Conservation (phyloP, 1,284 basidiomycete genomes). For the Cutaneotrichosporon mucoides region DNA sequence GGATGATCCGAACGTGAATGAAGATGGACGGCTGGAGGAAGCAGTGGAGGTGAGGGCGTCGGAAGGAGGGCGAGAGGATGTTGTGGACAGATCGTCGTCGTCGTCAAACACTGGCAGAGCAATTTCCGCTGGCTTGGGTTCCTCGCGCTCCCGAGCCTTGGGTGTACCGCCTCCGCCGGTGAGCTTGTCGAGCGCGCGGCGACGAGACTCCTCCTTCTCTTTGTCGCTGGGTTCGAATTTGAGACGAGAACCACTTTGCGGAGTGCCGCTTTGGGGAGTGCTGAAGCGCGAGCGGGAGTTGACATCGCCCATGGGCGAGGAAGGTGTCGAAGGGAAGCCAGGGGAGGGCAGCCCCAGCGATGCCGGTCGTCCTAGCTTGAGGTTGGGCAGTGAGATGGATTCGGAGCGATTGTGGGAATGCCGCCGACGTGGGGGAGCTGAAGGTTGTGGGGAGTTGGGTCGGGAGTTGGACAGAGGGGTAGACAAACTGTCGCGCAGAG, state of each 20-base stretch:
- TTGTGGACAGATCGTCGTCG: conserved; percentile 33
- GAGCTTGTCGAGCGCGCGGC: conserved; percentile 43
- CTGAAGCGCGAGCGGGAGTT: conserved; percentile 12
- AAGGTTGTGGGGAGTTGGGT: conserved; percentile 15
- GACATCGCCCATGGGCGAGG: conserved; percentile 25
- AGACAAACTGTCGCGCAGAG: not conserved
- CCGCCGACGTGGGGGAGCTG: conserved; percentile 19
- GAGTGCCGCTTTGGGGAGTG: not conserved
- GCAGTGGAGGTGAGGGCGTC: conserved; percentile 26
- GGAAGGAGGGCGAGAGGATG: conserved; percentile 33
- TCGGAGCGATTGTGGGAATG: conserved; percentile 47
- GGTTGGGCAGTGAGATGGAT: conserved; percentile 45
- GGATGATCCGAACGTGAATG: conserved; percentile 20
- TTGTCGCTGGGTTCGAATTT: conserved; percentile 46
- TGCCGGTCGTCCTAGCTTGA: conserved; percentile 35
- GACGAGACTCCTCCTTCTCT: conserved; percentile 40
- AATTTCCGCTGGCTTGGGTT: conserved; percentile 25
- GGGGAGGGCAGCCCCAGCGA: conserved; percentile 37
- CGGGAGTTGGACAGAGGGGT: conserved; percentile 18
- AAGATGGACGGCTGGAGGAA: conserved; percentile 31
- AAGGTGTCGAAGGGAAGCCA: conserved; percentile 30
- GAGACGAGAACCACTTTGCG: conserved; percentile 20
- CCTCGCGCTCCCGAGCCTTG: conserved; percentile 1
- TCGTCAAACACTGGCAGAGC: conserved; percentile 42
- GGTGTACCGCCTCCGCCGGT: conserved; percentile 24